Percentiles rank a stretch among this genome's conserved stretches.
These are phyloP conservation scores for Pyracantha coccinea DNA, from an alignment of 331 rosid genomes.

Conservation along the genomic window DNA sequence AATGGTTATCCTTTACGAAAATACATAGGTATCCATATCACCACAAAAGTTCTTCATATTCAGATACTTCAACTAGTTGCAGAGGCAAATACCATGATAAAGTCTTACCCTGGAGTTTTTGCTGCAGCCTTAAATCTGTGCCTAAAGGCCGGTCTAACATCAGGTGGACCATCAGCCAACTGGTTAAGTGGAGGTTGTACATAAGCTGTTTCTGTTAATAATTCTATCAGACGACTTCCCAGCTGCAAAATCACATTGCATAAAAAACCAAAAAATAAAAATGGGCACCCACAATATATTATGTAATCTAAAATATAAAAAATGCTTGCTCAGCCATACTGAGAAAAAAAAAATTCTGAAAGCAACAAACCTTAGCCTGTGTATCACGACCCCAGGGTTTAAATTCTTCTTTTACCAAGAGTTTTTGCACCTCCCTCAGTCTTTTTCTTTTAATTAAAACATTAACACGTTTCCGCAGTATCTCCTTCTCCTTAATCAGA, in stretches of 20 bases:
- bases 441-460: conserved; percentile 48
- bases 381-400: conserved; percentile 69
- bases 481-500: conserved; percentile 46
- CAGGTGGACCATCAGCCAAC: conserved; percentile 63
- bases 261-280: background rate
- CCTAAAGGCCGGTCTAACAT: conserved; percentile 76
- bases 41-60: background rate
- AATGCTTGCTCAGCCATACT: background rate
- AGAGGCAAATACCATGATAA: background rate
- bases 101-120: conserved; percentile 54
- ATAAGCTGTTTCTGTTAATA: conserved; percentile 71
- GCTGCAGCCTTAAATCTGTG: conserved; percentile 52
- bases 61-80: background rate
- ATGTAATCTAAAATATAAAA: background rate
- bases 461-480: conserved; percentile 53
- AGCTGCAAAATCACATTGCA: conserved; percentile 47
- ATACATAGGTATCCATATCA: background rate
- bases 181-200: conserved; percentile 66
- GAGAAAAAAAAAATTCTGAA: background rate
- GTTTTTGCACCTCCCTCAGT: conserved; percentile 50
- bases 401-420: conserved; percentile 54
- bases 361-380: conserved; percentile 65
- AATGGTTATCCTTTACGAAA: background rate
- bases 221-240: conserved; percentile 68
- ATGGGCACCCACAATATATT: conserved; percentile 1